Evolutionary conservation across 805 yeast species (phyloP).

Genomic region (Ogataea nakhonphanomensis): DNA sequence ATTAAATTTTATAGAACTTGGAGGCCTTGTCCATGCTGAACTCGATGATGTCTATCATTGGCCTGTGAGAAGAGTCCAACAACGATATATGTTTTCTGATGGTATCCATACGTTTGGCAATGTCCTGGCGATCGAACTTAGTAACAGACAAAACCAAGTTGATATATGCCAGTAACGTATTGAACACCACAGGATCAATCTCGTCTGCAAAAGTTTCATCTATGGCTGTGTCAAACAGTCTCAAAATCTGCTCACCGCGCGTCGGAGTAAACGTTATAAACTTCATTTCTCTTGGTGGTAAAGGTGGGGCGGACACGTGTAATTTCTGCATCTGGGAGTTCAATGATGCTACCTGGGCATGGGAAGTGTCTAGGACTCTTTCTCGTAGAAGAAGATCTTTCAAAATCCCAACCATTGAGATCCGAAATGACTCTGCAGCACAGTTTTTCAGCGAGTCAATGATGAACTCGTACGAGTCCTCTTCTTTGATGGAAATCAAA

Average conservation of each 20-base stretch:
- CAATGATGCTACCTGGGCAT: background rate
- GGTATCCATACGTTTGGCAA: slow-evolving; percentile 2
- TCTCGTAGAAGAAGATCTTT: slow-evolving; percentile 56
- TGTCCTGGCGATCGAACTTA: slow-evolving; percentile 9
- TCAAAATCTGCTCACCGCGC: slow-evolving; percentile 41
- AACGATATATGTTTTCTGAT: slow-evolving; percentile 1
- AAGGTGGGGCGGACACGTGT: slow-evolving; percentile 24
- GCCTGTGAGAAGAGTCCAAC: slow-evolving; percentile 1
- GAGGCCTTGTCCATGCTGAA: slow-evolving; percentile 23
- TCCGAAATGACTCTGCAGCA: slow-evolving; percentile 55
- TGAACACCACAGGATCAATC: slow-evolving; percentile 29
- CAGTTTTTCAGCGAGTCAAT: slow-evolving; percentile 62
- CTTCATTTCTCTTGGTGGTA: slow-evolving; percentile 39
- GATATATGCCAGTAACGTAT: slow-evolving; percentile 51
- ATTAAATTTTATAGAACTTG: slow-evolving; percentile 11
- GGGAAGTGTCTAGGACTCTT: no score
- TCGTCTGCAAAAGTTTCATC: slow-evolving; percentile 32
- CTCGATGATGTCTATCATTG: slow-evolving; percentile 15
- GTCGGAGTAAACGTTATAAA: slow-evolving; percentile 42
- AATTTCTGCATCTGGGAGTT: slow-evolving; percentile 9
- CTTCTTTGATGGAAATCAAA: slow-evolving; percentile 56
- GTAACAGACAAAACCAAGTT: slow-evolving; percentile 42
- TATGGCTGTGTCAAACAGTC: slow-evolving; percentile 38
- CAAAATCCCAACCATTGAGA: slow-evolving; percentile 61
- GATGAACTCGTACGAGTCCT: slow-evolving; percentile 55